Conservation (phyloP, 2,329 filamentous ascomycete species). For the Aspergillus hiratsukae region DNA sequence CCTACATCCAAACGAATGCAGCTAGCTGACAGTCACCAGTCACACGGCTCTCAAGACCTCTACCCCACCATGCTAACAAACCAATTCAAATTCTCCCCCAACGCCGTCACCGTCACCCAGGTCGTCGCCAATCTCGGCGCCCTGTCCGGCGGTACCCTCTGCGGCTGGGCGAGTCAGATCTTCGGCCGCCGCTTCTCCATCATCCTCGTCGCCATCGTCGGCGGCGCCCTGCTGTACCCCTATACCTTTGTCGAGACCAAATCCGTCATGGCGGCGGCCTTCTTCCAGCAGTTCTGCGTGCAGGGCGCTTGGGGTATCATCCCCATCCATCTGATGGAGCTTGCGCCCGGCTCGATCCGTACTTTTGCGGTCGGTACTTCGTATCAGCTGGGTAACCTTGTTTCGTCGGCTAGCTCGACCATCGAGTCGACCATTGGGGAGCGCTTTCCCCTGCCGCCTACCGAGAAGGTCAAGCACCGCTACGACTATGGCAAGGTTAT, state of each 20-base stretch:
- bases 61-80: conserved; percentile 59
- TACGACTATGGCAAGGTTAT: conserved; percentile 81
- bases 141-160: conserved; percentile 61
- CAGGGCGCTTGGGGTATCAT: conserved; percentile 73
- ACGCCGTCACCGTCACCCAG: conserved; percentile 64
- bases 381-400: conserved; percentile 62
- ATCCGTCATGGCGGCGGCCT: conserved; percentile 70
- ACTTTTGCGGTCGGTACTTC: conserved; percentile 60
- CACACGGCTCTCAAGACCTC: conserved; percentile 67
- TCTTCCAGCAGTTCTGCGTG: conserved; percentile 78
- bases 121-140: conserved; percentile 69
- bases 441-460: conserved; percentile 63
- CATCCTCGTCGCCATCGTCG: conserved; percentile 58
- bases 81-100: conserved; percentile 52
- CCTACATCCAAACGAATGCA: neutral
- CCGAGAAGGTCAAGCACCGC: conserved; percentile 45
- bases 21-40: conserved; percentile 30
- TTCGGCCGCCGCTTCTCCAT: conserved; percentile 67
- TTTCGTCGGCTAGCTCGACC: conserved; percentile 60
- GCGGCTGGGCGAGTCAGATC: conserved; percentile 65
- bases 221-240: conserved; percentile 75
- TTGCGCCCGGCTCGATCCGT: conserved; percentile 56
- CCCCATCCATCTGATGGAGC: conserved; percentile 65
- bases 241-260: conserved; percentile 66
- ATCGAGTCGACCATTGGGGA: conserved; percentile 74